Percentiles rank a stretch among this genome's conserved stretches.
These are phyloP conservation scores for Colletotrichum destructivum DNA, from an alignment of 2,329 filamentous ascomycete species.

Conservation along the genomic window DNA sequence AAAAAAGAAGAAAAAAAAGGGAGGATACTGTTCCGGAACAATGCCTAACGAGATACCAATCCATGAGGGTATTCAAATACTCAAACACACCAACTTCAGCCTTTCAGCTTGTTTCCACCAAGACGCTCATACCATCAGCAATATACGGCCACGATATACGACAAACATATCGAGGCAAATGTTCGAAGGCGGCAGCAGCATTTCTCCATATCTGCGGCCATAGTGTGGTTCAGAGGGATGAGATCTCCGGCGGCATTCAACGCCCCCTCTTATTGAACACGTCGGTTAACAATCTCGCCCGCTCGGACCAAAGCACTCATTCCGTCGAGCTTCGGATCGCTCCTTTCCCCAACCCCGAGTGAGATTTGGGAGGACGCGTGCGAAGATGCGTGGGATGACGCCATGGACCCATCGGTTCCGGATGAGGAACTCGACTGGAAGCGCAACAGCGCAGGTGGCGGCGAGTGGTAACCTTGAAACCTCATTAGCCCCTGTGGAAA, in stretches of 20 bases:
- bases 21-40: not conserved
- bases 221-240: not conserved
- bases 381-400: conserved; percentile 39
- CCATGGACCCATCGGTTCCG: conserved; percentile 31
- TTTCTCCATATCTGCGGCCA: not conserved
- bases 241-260: conserved; percentile 7
- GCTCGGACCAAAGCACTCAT: conserved; percentile 72
- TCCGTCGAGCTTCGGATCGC: conserved; percentile 61
- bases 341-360: conserved; percentile 38
- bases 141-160: too few relatives aligned
- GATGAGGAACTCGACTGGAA: conserved; percentile 39
- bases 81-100: conserved; percentile 29
- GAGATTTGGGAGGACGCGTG: conserved; percentile 36
- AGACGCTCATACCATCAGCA: conserved; percentile 7
- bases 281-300: conserved; percentile 71
- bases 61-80: conserved; percentile 43
- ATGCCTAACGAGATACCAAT: conserved; percentile 39
- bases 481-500: conserved; percentile 34
- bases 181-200: not conserved
- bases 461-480: conserved; percentile 38
- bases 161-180: conserved; percentile 13
- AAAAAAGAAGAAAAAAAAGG: conserved; percentile 2
- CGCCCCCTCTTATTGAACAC: conserved; percentile 36
- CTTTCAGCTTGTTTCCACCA: conserved; percentile 6
- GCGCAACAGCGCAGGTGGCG: conserved; percentile 35